phyloP scores from a whole-genome alignment of 768 basidiomycete genomes.

The Tylopilus sp. region DNA sequence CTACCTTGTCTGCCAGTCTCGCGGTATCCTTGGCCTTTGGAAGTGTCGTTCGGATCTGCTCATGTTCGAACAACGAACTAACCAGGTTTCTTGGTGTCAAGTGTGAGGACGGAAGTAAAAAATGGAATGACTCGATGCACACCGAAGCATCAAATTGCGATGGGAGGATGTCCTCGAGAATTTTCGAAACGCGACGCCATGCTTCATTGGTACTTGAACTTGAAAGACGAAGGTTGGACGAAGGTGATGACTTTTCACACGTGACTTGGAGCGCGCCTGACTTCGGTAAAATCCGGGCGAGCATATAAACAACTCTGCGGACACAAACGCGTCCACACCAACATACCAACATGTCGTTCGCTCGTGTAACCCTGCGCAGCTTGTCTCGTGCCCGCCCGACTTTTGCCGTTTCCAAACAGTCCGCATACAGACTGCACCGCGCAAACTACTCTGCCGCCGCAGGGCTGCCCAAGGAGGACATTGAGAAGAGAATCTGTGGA shows the following conservation, averaged over 20 bases:
- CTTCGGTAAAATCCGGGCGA: slow-evolving; percentile 28
- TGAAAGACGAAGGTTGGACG: no score
- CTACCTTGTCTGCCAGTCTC: slow-evolving; percentile 88
- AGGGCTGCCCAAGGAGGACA: slow-evolving; percentile 21
- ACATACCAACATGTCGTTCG: slow-evolving; percentile 35
- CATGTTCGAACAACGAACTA: slow-evolving; percentile 90
- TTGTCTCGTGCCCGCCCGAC: slow-evolving; percentile 28
- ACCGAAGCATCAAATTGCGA: slow-evolving; percentile 92
- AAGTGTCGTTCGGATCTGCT: slow-evolving; percentile 92
- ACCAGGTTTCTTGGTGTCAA: slow-evolving; percentile 72
- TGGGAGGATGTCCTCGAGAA: slow-evolving; percentile 91
- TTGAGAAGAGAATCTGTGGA: slow-evolving; percentile 24
- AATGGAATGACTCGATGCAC: slow-evolving; percentile 10
- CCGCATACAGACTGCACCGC: slow-evolving; percentile 28
- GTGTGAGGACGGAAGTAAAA: slow-evolving; percentile 4
- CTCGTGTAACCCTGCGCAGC: slow-evolving; percentile 32
- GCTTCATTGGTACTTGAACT: slow-evolving; percentile 75
- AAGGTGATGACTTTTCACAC: background rate
- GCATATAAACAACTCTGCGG: background rate
- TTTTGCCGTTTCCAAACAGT: slow-evolving; percentile 28
- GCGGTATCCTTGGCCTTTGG: slow-evolving; percentile 93
- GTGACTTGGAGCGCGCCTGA: background rate
- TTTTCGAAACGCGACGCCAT: slow-evolving; percentile 90
- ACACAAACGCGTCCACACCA: slow-evolving; percentile 21
- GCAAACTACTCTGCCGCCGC: slow-evolving; percentile 30